These are phyloP conservation scores for Rutidosis leptorrhynchoides DNA, from an alignment of 129 eudicot species.

Conservation along the genomic window DNA sequence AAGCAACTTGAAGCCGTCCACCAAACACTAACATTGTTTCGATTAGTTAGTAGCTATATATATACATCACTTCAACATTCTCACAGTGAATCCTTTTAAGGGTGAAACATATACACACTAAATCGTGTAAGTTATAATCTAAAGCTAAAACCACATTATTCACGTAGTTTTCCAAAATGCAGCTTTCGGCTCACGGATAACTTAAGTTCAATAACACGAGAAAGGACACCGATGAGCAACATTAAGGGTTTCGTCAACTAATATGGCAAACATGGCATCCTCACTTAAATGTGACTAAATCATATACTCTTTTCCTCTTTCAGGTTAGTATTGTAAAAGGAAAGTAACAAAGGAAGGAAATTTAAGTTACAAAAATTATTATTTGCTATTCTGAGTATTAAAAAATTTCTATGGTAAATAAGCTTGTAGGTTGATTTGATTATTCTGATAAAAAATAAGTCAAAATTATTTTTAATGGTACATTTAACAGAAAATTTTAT, in stretches of 20 bases:
- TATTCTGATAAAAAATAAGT: too few species aligned
- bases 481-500: too few species aligned
- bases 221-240: neutral
- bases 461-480: too few species aligned
- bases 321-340: neutral
- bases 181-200: neutral
- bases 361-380: too few species aligned
- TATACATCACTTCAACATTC: neutral
- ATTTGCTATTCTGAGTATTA: too few species aligned
- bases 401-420: neutral
- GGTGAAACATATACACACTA: neutral
- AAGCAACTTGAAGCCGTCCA: neutral
- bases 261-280: neutral
- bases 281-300: neutral
- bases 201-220: neutral
- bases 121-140: neutral
- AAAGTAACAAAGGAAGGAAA: too few species aligned
- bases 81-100: neutral
- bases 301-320: neutral
- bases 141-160: neutral
- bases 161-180: neutral
- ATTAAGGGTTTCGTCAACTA: too few species aligned
- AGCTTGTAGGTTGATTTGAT: too few species aligned
- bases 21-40: neutral
- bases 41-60: neutral